Evolutionary conservation across 2,329 filamentous ascomycete genomes (phyloP).

Genomic region (Zymoseptoria pseudotritici): DNA sequence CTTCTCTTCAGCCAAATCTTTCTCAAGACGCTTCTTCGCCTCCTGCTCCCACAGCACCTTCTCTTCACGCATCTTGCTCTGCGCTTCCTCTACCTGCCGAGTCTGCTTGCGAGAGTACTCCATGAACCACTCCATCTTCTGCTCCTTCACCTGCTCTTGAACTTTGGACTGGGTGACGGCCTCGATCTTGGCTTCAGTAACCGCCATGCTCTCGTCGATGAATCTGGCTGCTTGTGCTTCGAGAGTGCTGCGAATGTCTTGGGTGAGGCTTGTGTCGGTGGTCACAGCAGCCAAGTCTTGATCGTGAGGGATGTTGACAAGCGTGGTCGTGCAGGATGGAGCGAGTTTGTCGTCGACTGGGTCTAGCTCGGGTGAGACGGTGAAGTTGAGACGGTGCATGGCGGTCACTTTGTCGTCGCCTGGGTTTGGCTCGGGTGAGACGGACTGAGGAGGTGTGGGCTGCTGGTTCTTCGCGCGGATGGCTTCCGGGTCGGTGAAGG

Average conservation of each 20-base stretch:
- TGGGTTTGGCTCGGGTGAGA: not conserved
- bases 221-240: not conserved
- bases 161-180: not conserved
- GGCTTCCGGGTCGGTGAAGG: not conserved
- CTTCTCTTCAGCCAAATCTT: no score
- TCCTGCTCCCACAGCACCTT: no score
- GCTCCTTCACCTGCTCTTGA: not conserved
- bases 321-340: not conserved
- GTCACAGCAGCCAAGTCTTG: not conserved
- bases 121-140: not conserved
- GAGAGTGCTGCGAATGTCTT: not conserved
- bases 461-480: not conserved
- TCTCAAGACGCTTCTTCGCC: no score
- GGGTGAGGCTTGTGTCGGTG: not conserved
- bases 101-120: not conserved
- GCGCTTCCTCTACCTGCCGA: no score
- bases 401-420: not conserved
- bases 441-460: not conserved
- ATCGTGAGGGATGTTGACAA: not conserved
- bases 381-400: no score
- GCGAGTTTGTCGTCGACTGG: not conserved
- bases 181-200: not conserved
- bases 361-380: not conserved
- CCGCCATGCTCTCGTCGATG: not conserved
- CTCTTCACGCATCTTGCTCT: no score